Evolutionary conservation across 768 basidiomycete species (phyloP).

Genomic region (Rhizopogon vinicolor): DNA sequence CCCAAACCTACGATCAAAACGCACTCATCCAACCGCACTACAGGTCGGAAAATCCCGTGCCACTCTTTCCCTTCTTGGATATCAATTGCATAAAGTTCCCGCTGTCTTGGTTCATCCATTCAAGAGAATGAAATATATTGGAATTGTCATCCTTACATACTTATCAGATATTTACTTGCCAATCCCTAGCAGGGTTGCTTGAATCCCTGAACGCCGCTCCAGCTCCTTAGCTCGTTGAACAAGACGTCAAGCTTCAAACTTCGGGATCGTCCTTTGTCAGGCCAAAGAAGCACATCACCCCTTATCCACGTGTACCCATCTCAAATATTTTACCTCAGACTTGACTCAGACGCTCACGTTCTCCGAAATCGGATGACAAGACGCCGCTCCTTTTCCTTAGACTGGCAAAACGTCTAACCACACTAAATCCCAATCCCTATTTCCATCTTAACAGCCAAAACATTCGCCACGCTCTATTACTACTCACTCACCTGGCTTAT

Average conservation of each 20-base stretch:
- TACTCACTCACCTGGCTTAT: neutral
- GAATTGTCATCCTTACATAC: conserved; percentile 3
- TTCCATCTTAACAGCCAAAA: too few relatives aligned
- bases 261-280: neutral
- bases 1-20: conserved; percentile 8
- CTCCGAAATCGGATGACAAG: neutral
- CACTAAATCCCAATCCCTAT: conserved; percentile 24
- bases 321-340: neutral
- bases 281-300: neutral
- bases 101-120: conserved; percentile 5
- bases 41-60: neutral
- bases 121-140: neutral
- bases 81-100: conserved; percentile 11
- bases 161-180: conserved; percentile 9
- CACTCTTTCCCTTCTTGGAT: conserved; percentile 1
- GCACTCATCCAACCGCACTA: neutral
- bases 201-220: neutral
- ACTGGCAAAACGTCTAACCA: conserved; percentile 26
- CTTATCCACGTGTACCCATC: conserved; percentile 3
- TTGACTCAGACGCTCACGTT: neutral
- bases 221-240: conserved; percentile 1
- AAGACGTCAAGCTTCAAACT: neutral
- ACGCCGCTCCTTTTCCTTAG: conserved; percentile 9
- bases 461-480: too few relatives aligned
- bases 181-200: neutral